Evolutionary conservation across 2,329 filamentous ascomycete species (phyloP), one percentile per base, ranked within the genome.

Genomic region (Ophiostoma pallidulum): DNA sequence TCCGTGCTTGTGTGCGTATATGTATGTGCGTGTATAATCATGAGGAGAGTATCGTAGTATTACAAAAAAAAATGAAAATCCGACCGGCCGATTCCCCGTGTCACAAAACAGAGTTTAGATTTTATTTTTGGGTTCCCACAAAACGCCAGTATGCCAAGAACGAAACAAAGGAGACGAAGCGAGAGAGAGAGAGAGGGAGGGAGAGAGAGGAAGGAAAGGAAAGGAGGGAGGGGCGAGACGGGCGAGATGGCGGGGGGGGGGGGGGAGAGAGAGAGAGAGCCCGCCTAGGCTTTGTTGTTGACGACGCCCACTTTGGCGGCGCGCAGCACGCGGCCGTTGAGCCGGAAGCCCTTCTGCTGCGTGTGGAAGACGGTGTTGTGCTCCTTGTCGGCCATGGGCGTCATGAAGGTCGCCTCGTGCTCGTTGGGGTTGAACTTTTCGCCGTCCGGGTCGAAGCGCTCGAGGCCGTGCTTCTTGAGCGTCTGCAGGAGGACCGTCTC

Each of bases 231-330:
- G 22, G 29, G 6, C n/a, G n/a, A 45, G 12, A 2, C 16, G n/a
- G 41, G 47, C 16, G 19, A 43, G 28, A 26, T 10, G 13, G 16
- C 39, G 28, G 20, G 22, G 37, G 26, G 14, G 19, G n/a, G n/a
- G n/a, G 22, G 22, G n/a, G 36, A 19, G 32, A 13, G 3, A 3
- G 37, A 10, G 12, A 13, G 10, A 22, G 36, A 14, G 3, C 24
- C n/a, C 24, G 10, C 4, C 4, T 13, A 19, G 7, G 9, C 72
- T 58, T 66, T 64, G 71, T 92, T 94, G 78, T 92, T 94, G 56
- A 94, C 90, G 49, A 96, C 89, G 62, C 91, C 90, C 54, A 97
- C 91, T 77, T 97, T 95, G 62, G 91, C 88, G 54, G 91, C 88
- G 65, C 92, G 80, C 60, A 98, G 69, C 49, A 95, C 76, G 52